Evolutionary conservation across 331 rosid genomes (phyloP).

Genomic region (Erythrophleum ivorense): DNA sequence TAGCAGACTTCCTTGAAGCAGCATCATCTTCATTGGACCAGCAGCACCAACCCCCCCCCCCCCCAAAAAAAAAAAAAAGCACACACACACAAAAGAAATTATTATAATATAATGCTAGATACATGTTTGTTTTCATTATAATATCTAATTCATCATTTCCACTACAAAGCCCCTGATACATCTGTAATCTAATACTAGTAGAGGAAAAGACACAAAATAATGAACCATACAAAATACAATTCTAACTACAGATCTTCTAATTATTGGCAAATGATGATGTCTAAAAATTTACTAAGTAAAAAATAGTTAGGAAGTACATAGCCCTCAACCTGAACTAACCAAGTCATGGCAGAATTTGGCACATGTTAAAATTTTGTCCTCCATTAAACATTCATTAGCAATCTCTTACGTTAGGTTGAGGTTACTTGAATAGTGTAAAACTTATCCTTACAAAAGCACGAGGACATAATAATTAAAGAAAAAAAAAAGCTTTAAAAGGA

Average conservation of each 20-base stretch:
- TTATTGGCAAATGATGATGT: neutral
- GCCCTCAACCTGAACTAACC: neutral
- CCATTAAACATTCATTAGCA: neutral
- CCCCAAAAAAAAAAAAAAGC: neutral
- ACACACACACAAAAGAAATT: neutral
- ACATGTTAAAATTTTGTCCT: neutral
- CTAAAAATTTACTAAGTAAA: no score
- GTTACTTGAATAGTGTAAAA: no score
- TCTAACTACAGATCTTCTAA: neutral
- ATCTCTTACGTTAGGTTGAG: no score
- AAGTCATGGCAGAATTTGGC: neutral
- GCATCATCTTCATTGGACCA: conserved; percentile 66
- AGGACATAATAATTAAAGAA: neutral
- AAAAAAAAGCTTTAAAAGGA: neutral
- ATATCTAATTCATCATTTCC: conserved; percentile 6
- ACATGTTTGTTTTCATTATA: neutral
- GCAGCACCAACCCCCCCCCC: conserved; percentile 3
- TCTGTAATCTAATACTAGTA: neutral
- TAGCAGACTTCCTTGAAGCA: conserved; percentile 71
- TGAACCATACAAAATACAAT: neutral
- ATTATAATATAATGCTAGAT: neutral
- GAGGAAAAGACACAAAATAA: neutral
- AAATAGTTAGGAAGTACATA: neutral
- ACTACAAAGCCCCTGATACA: neutral
- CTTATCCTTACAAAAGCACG: neutral